Base-by-base conservation (phyloP, 805 yeast genomes). In the Tetrapisispora taiwanensis region DNA sequence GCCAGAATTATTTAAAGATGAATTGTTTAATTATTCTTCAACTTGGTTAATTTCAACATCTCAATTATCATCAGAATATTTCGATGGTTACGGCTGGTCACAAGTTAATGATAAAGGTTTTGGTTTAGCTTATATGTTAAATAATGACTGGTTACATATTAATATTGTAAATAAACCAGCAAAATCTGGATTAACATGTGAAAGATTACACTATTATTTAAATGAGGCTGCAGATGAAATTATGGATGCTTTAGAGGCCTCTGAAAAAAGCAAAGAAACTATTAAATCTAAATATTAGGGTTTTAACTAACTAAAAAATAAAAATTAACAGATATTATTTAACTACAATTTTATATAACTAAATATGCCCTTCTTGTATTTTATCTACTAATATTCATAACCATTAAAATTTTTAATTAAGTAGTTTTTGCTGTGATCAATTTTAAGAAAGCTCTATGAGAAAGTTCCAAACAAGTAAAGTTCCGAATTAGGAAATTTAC, bases 71-170 rank as follows among this genome's bases (percentile, higher is more conserved):
- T 83, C 94, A 5, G 84, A 81, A 55, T 72, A 71, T 64, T 85
- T 87, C 67, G 87, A 87, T 62, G 89, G 94, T 37, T 90, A 89
- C 73, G 98, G 98, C 30, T 90, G 88, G 86, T 78, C 95, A 17
- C 95, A 94, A 63, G 97, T 92, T 41, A 79, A 84, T 54, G 95
- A 89, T 59, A 85, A 82, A 48, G 98, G 98, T 8, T 80, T 84
- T 56, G 98, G 97, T 7, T 73, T 86, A 50, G 97, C 95, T 8
- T 90, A 90, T 70, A 86, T 88, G 86, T 73, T 90, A 58, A 88
- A 85, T 71, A 76, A 77, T 47, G 83, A 89, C 54, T 81, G 84
- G 78, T 58, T 88, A 52, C 90, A 88, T 61, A 78, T 92, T 58
- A 90, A 89, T 66, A 79, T 90, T 49, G 81, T 88, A 39, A 67